Base-by-base conservation (phyloP, 179 eudicot genomes). In the Dionaea muscipula region DNA sequence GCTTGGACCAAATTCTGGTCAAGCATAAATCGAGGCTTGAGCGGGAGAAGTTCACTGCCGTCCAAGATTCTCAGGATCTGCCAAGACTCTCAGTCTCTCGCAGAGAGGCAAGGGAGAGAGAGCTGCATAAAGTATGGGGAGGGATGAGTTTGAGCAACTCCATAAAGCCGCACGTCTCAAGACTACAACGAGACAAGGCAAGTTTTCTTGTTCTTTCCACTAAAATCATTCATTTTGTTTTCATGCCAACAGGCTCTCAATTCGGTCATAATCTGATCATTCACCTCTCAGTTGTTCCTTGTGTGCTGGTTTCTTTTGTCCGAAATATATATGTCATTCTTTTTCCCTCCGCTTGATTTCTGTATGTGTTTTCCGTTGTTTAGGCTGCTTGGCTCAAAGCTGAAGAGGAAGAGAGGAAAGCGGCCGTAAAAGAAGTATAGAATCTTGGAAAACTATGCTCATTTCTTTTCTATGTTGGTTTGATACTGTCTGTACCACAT, bases 301-400 rank as follows among this genome's bases (percentile, higher is more conserved):
- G 14, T 38, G 39, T 51, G 0, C 12, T 25, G 27, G 22, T 63
- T 51, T 1, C 36, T 23, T n/a, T 35, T 31, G 35, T 1, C 35
- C 10, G 8, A 31, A 11, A 31, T n/a, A n/a, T n/a, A n/a, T n/a
- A n/a, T n/a, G n/a, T n/a, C n/a, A n/a, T n/a, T n/a, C n/a, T n/a
- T n/a, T n/a, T n/a, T n/a, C n/a, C n/a, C n/a, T n/a, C n/a, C n/a
- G n/a, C n/a, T n/a, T n/a, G n/a, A n/a, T n/a, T 0, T 57, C 16
- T 22, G 23, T 25, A 11, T 16, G 15, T 15, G n/a, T 26, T 50
- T 36, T 26, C 26, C 57, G 16, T 69, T 63, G 26, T 57, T 56
- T 59, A 90, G 97, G 94, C 87, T 77, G 95, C 87, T 45, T 90
- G 97, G 97, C 61, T 75, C 26, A 80, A 90, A 72, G 95, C 94